A percentile compares a stretch with the other conserved stretches of the same genome.
Evolutionary conservation across 768 basidiomycete species (phyloP).

Genomic region (Amyloporia xantha): DNA sequence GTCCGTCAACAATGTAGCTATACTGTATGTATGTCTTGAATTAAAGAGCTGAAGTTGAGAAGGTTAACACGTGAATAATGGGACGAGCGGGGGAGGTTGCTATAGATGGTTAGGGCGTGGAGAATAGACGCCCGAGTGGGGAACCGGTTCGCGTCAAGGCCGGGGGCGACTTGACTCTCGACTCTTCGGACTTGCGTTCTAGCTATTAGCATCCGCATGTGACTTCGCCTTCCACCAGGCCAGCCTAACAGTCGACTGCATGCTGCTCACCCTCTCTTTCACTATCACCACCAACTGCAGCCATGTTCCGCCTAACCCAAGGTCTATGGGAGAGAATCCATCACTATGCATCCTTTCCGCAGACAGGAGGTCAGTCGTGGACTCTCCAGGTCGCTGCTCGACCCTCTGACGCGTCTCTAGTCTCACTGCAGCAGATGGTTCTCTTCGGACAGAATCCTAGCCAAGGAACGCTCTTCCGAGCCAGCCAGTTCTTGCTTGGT

Average conservation of each 20-base stretch:
- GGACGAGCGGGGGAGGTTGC: no score
- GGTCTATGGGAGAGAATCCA: constrained; percentile 86
- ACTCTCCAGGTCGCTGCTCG: not conserved
- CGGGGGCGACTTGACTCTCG: not conserved
- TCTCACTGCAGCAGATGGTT: constrained; percentile 97
- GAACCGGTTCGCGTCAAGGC: not conserved
- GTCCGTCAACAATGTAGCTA: not conserved
- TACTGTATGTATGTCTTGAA: no score
- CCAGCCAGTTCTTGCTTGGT: constrained; percentile 85
- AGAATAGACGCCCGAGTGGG: not conserved
- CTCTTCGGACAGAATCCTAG: constrained; percentile 94
- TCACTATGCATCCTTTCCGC: constrained; percentile 87
- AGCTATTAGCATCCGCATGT: constrained; percentile 2
- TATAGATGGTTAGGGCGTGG: not conserved
- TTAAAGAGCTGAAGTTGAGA: no score
- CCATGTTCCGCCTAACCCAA: constrained; percentile 63
- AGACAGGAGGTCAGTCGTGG: constrained; percentile 71
- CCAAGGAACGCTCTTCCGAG: constrained; percentile 90
- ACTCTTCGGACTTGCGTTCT: not conserved
- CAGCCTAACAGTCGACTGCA: not conserved
- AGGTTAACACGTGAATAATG: not conserved
- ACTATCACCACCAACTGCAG: constrained; percentile 2
- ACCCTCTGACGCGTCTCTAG: constrained; percentile 31
- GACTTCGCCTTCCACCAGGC: not conserved
- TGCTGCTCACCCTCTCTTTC: not conserved